A percentile compares a stretch with the other conserved stretches of the same genome.
These are phyloP conservation scores for Bidens hawaiensis DNA, from an alignment of 140 eudicot species.

Conservation along the genomic window DNA sequence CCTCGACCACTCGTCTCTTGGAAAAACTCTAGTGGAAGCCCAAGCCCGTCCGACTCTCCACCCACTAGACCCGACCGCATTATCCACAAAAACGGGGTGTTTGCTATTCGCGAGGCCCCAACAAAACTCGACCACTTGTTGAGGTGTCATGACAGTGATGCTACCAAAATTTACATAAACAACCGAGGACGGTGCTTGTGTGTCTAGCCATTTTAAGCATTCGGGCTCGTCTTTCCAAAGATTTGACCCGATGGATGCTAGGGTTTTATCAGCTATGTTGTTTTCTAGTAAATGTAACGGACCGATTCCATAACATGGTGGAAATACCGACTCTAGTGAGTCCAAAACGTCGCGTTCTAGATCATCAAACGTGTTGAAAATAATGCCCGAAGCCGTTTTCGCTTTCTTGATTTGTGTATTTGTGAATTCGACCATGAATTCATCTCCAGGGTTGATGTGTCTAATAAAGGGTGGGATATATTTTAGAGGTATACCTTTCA, in stretches of 20 bases:
- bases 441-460: slow-evolving; percentile 27
- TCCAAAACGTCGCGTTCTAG: slow-evolving; percentile 26
- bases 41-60: slow-evolving; percentile 24
- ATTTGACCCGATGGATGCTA: slow-evolving; percentile 25
- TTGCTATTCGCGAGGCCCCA: slow-evolving; percentile 55
- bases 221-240: slow-evolving; percentile 42
- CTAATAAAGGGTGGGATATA: slow-evolving; percentile 35
- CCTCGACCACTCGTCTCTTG: slow-evolving; percentile 34
- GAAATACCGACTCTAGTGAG: slow-evolving; percentile 26
- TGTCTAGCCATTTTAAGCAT: slow-evolving; percentile 47
- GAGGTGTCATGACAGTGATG: slow-evolving; percentile 30
- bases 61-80: slow-evolving; percentile 36
- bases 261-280: neutral
- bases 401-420: slow-evolving; percentile 20
- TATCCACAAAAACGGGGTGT: slow-evolving; percentile 41
- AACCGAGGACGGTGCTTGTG: slow-evolving; percentile 34
- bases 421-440: slow-evolving; percentile 25
- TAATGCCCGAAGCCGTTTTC: slow-evolving; percentile 28
- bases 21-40: slow-evolving; percentile 33
- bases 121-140: slow-evolving; percentile 44
- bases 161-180: slow-evolving; percentile 56
- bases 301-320: slow-evolving; percentile 36
- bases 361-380: slow-evolving; percentile 38
- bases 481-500: slow-evolving; percentile 36
- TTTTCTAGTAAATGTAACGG: slow-evolving; percentile 36